These are phyloP conservation scores for Russula griseocarnosa DNA, from an alignment of 768 basidiomycete species.

Conservation along the genomic window DNA sequence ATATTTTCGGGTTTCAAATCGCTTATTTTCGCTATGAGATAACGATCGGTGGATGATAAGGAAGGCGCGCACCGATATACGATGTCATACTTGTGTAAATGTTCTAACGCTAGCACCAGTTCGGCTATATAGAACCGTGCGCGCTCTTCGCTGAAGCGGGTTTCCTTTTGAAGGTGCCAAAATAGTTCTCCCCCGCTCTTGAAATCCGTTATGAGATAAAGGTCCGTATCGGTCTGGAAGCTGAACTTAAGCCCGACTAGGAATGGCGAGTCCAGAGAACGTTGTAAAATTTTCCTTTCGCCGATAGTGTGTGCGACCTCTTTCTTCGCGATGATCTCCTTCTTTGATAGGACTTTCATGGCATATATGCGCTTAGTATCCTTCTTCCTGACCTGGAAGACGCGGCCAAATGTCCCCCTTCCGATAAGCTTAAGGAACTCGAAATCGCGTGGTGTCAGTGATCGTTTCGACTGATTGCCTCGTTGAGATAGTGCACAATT, in stretches of 20 bases:
- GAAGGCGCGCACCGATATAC: constrained; percentile 72
- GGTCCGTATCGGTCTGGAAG: constrained; percentile 93
- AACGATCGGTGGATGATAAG: constrained; percentile 1
- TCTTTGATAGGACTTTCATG: constrained; percentile 98
- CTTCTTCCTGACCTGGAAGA: constrained; percentile 97
- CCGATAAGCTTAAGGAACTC: constrained; percentile 99
- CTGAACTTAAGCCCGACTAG: constrained; percentile 97
- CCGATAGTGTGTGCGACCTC: constrained; percentile 99
- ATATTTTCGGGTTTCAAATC: constrained; percentile 99
- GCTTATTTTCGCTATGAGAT: constrained; percentile 37
- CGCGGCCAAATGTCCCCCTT: constrained; percentile 95
- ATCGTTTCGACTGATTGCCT: constrained; percentile 63
- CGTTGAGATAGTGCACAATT: not conserved
- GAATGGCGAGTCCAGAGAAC: constrained; percentile 91
- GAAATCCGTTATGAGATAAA: constrained; percentile 98
- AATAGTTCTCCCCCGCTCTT: constrained; percentile 98
- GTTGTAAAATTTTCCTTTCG: constrained; percentile 96
- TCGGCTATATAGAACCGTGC: constrained; percentile 97
- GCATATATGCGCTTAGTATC: constrained; percentile 99
- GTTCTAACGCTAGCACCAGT: constrained; percentile 89
- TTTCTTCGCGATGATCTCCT: constrained; percentile 98
- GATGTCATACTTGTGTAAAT: constrained; percentile 96
- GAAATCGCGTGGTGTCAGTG: constrained; percentile 91
- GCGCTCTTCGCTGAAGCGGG: constrained; percentile 86
- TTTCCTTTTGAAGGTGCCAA: constrained; percentile 97